Evolutionary conservation across 129 eudicot genomes (phyloP), one percentile per base, ranked within the genome.

Genomic region (Rutidosis leptorrhynchoides): DNA sequence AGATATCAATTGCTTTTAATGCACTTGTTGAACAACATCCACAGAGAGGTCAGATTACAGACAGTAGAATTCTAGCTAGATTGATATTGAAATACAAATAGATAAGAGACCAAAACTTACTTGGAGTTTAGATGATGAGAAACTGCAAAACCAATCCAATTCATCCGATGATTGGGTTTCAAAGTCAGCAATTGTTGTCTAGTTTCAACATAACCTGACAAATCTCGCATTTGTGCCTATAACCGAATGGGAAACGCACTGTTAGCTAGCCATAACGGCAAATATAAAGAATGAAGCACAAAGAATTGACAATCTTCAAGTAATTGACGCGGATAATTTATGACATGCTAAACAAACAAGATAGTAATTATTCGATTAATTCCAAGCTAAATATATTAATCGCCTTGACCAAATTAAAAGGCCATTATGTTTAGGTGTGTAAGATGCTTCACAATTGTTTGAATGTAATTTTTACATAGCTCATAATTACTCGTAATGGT

Each of bases 191-290:
- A 81, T 30, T 78, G 93, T 67, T 94, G 99, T 78, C 99, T 86
- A 62, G 99, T 94, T 84, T 94, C 99, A 69, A 94, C 97, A 73
- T 89, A 94, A 69, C 97, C 99, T 19, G 90, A 67, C 93, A 94
- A 84, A 80, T 94, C 99, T n/a, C 97, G 95, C 93, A 89, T 94
- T 76, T 94, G 99, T 30, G 99, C 97, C 99, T 94, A 84, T 45
- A 78, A 32, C 17, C 19, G 17, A 10, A 53, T 46, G 54, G 21
- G 28, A 69, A 74, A 58, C 62, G 6, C 51, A 56, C 28, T 20
- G 64, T 76, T 23, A 75, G 84, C 69, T 58, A 17, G 63, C 69
- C 65, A 51, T 62, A 51, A 57, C 46, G 3, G 12, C 5, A 0
- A 40, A 11, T 2, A 40, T 40, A 12, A 40, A 40, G 46, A 16